Base-by-base conservation (phyloP, 31 red algal species). In the Asparagopsis taxiformis region DNA sequence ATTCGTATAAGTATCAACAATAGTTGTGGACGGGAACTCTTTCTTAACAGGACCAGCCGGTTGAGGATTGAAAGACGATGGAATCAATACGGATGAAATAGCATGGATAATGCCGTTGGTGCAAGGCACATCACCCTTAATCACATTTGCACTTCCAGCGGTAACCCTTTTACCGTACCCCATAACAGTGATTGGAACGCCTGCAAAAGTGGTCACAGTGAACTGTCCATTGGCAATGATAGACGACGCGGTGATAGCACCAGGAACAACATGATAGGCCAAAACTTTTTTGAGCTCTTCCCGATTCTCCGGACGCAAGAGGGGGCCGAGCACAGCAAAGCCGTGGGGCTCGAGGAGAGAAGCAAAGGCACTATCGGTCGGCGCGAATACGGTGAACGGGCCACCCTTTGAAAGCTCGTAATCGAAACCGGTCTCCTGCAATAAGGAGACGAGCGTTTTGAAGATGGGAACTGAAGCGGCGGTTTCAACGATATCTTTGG, bases 71-170 rank as follows among this genome's bases (percentile, higher is more conserved):
- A 66, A 92, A 19, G 70, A 44, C 43, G 31, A 21, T 5, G 88
- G 88, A 23, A 84, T 53, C 24, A 92, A 49, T 28, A 92, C 79
- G 8, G 70, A 71, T 3, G 41, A 51, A 51, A 84, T 72, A 0
- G 79, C 79, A 55, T 92, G 88, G 49, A 92, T 92, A 20, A 92
- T 72, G 57, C 88, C 88, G 58, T 92, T 92, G 0, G 88, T 61
- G 29, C 77, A 82, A 17, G 78, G 62, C 8, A 92, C 51, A 46
- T 92, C 88, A 16, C 61, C 52, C 53, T 73, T 78, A 6, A 92
- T 56, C 11, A 92, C 78, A 23, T 34, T 32, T 20, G 78, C 79
- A 4, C 64, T 29, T 23, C 88, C 88, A 34, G 79, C 79, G 13
- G 70, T 68, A 21, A 92, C 58, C 56, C 72, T 79, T 72, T 84